Evolutionary conservation across 768 basidiomycete species (phyloP).

Genomic region (Kondoa subrosea): DNA sequence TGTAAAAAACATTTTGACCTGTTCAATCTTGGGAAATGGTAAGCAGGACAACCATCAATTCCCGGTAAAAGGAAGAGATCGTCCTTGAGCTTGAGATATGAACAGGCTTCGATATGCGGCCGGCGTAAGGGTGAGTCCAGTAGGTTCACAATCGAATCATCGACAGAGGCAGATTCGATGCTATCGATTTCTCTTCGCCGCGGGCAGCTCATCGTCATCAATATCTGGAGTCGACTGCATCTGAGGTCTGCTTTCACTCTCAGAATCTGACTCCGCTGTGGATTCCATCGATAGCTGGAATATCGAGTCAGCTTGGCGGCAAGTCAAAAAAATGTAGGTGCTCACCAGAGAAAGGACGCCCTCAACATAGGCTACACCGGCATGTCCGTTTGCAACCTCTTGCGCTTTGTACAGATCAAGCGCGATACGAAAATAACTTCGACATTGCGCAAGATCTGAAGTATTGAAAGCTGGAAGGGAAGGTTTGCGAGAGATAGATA

Average conservation of each 20-base stretch:
- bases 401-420: slow-evolving; percentile 2
- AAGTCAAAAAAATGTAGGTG: too few species aligned
- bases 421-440: slow-evolving; percentile 6
- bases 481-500: not conserved
- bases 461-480: not conserved
- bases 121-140: too few species aligned
- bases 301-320: too few species aligned
- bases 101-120: slow-evolving; percentile 11
- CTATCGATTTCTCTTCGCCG: not conserved
- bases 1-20: slow-evolving; percentile 6
- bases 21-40: not conserved
- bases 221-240: too few species aligned
- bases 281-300: too few species aligned
- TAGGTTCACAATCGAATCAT: too few species aligned
- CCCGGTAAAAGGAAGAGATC: slow-evolving; percentile 5
- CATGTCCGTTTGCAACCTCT: not conserved
- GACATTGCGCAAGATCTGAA: not conserved
- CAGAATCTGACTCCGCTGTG: too few species aligned
- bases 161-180: too few species aligned
- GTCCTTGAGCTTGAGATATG: not conserved
- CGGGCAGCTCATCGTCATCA: too few species aligned
- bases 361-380: not conserved
- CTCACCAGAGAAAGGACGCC: not conserved
- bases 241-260: too few species aligned
- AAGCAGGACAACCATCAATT: slow-evolving; percentile 3